Conservation (phyloP, 2,329 filamentous ascomycete genomes). For the Ilyonectria sp. region DNA sequence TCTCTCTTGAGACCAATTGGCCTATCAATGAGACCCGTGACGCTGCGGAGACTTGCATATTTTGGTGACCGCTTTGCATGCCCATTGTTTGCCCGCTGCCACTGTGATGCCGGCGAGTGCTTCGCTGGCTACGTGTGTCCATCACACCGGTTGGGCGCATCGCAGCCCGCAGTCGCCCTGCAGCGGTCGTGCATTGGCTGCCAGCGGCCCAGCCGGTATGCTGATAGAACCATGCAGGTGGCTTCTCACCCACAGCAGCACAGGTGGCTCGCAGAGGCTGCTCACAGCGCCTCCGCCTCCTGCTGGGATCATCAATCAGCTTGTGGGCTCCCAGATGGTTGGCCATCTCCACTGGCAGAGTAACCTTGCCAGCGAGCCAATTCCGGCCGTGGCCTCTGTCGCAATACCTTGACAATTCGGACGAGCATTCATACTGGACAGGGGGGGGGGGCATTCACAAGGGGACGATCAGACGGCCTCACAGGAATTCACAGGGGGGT, state of each 20-base stretch:
- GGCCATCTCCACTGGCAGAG: slow-evolving; percentile 26
- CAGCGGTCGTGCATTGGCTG: slow-evolving; percentile 30
- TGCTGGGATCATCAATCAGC: slow-evolving; percentile 24
- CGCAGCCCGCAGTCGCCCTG: slow-evolving; percentile 37
- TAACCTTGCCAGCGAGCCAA: slow-evolving; percentile 26
- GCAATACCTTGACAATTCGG: slow-evolving; percentile 8
- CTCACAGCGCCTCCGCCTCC: slow-evolving; percentile 9
- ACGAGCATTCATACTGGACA: background rate
- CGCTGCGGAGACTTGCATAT: slow-evolving; percentile 18
- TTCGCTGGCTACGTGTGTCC: slow-evolving; percentile 43
- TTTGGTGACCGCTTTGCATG: slow-evolving; percentile 29
- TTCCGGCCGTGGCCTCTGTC: slow-evolving; percentile 11
- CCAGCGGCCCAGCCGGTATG: slow-evolving; percentile 20
- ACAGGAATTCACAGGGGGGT: slow-evolving; percentile 13
- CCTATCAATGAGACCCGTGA: slow-evolving; percentile 38
- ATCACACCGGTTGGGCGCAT: slow-evolving; percentile 44
- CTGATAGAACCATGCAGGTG: slow-evolving; percentile 23
- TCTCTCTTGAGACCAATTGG: slow-evolving; percentile 29
- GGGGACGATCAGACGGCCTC: background rate
- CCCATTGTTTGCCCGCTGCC: slow-evolving; percentile 21
- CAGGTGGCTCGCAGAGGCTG: slow-evolving; percentile 26
- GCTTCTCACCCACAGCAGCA: slow-evolving; percentile 10
- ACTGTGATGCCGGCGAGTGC: slow-evolving; percentile 23
- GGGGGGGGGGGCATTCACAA: slow-evolving; percentile 1
- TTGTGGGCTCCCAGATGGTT: slow-evolving; percentile 24